Evolutionary conservation across 108 stramenopile species (phyloP), one percentile per base, ranked within the genome.

Genomic region (Cafeteria roenbergensis): DNA sequence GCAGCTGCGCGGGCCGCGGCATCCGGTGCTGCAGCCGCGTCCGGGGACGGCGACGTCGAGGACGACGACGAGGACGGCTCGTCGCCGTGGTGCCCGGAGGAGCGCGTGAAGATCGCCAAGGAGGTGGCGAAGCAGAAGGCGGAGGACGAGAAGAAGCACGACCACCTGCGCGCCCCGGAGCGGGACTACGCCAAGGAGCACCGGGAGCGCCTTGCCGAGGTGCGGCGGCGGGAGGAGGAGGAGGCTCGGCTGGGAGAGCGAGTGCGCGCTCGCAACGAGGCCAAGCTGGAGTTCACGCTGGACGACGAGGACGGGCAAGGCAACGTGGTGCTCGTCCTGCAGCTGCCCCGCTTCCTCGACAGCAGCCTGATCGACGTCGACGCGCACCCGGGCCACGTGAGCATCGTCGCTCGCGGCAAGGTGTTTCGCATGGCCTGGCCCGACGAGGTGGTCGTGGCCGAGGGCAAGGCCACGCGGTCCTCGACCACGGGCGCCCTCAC

Each of bases 321-420:
- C 29, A 62, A 51, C 30, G 48, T 85, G 25, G 56, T 85, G 27
- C 78, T 90, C 25, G 60, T 73, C 54, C 68, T 88, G 8, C 55
- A 66, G 29, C 34, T 86, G 29, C 85, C 81, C 21, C 82, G 84
- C 34, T 73, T 83, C 65, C 70, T 91, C 34, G 86, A 87, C 61
- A 78, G 79, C 31, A 80, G 78, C 17, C 72, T 91, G 54, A 80
- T 91, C 32, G 90, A 91, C 75, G 83, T 89, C 9, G 88, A 91
- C 57, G 81, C 86, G 24, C 87, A 89, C 72, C 90, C 90, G 24
- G 70, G 66, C 25, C 85, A 87, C 67, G 81, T 88, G 53, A 79
- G 76, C 61, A 67, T 91, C 21, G 73, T 91, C 12, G 82, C 87
- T 62, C 89, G 88, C 75, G 78, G 76, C 26, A 91, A 89, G 75